Evolutionary conservation across 176 grass and related monocot species (phyloP).

Genomic region (Hordeum marinum): DNA sequence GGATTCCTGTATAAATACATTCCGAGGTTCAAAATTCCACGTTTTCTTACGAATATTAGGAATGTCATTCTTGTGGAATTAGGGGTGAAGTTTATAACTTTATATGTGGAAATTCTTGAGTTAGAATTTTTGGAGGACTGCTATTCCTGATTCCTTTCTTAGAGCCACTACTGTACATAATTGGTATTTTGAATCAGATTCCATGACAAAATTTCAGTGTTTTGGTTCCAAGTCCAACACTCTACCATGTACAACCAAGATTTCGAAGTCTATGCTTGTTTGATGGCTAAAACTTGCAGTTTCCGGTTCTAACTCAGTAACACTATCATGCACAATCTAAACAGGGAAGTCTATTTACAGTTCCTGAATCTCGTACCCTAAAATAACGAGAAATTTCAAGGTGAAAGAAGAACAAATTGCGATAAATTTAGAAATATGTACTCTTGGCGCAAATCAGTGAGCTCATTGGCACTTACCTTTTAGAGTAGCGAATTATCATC

Average conservation of each 20-base stretch:
- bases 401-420: not conserved
- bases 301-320: not conserved
- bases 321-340: not conserved
- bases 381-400: not conserved
- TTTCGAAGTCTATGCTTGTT: not conserved
- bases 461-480: not conserved
- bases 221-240: not conserved
- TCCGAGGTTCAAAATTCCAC: not conserved
- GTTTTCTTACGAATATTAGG: not conserved
- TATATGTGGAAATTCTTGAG: not conserved
- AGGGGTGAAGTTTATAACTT: not conserved
- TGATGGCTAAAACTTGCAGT: not conserved
- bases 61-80: slow-evolving; percentile 9
- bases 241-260: not conserved
- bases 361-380: not conserved
- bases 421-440: not conserved
- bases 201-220: not conserved
- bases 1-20: slow-evolving; percentile 12
- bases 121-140: not conserved
- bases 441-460: not conserved
- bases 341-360: not conserved
- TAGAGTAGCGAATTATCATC: not conserved
- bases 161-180: not conserved
- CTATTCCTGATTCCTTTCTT: slow-evolving; percentile 7
- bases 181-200: slow-evolving; percentile 7